Evolutionary conservation across 208 protist genomes (phyloP).

Genomic region (Pavlovales sp.): DNA sequence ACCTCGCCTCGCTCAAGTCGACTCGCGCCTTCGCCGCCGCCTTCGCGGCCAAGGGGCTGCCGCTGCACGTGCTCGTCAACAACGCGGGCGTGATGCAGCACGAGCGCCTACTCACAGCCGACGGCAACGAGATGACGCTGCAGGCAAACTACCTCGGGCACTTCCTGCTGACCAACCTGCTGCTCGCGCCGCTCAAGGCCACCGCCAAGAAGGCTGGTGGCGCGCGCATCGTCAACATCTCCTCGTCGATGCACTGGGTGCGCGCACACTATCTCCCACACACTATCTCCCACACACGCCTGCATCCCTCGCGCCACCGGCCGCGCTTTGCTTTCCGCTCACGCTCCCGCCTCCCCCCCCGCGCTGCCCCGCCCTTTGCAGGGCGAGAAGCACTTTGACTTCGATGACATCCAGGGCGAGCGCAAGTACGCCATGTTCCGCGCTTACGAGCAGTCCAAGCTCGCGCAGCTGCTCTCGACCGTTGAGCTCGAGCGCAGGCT

Average conservation of each 20-base stretch:
- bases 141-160: conserved; percentile 34
- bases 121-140: conserved; percentile 17
- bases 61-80: conserved; percentile 14
- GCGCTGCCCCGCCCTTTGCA: neutral
- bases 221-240: conserved; percentile 18
- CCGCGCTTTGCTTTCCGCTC: no score
- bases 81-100: conserved; percentile 20
- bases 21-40: neutral
- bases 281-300: no score
- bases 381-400: neutral
- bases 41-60: neutral
- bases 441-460: conserved; percentile 22
- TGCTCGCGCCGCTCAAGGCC: neutral
- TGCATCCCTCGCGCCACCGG: no score
- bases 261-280: no score
- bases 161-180: neutral
- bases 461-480: conserved; percentile 22
- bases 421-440: conserved; percentile 2
- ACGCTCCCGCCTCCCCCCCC: neutral
- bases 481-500: conserved; percentile 9
- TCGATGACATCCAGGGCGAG: neutral
- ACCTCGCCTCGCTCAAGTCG: neutral
- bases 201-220: neutral
- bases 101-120: neutral
- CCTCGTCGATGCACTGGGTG: neutral